Percentiles rank a stretch among this genome's conserved stretches.
Evolutionary conservation across 495 filamentous ascomycete species (phyloP).

Genomic region (Copromyces sp.): DNA sequence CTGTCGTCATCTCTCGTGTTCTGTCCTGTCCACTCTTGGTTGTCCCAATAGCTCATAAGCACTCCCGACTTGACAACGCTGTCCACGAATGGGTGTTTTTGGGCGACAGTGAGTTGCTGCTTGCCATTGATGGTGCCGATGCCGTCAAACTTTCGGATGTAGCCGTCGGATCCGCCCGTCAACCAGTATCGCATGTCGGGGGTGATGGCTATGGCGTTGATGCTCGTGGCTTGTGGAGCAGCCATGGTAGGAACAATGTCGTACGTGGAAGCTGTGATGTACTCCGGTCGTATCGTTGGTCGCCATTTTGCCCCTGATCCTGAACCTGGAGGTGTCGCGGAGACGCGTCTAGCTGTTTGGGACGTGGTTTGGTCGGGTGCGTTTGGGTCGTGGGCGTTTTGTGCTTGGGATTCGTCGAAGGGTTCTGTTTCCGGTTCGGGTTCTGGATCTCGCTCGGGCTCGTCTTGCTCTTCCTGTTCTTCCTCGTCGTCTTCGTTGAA

Average conservation of each 20-base stretch:
- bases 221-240: conserved; percentile 87
- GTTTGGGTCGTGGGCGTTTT: conserved; percentile 44
- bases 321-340: conserved; percentile 38
- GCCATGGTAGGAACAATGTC: conserved; percentile 97
- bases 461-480: conserved; percentile 46
- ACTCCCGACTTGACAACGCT: conserved; percentile 91
- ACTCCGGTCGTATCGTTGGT: conserved; percentile 68
- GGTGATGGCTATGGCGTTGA: conserved; percentile 86
- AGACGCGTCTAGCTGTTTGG: conserved; percentile 26
- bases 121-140: conserved; percentile 91
- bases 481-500: conserved; percentile 46
- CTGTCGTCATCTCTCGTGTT: conserved; percentile 39
- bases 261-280: conserved; percentile 72
- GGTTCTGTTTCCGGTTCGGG: conserved; percentile 14
- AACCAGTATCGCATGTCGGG: conserved; percentile 95
- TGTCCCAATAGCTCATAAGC: conserved; percentile 95
- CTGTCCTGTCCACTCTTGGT: conserved; percentile 45
- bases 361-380: conserved; percentile 26
- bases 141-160: conserved; percentile 93
- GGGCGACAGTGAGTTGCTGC: conserved; percentile 85
- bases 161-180: conserved; percentile 87
- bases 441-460: conserved; percentile 21
- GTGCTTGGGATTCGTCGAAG: conserved; percentile 30
- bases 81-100: conserved; percentile 94
- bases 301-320: conserved; percentile 36